phyloP scores from a whole-genome alignment of 805 yeast genomes.

The Saturnispora serradocipensis region DNA sequence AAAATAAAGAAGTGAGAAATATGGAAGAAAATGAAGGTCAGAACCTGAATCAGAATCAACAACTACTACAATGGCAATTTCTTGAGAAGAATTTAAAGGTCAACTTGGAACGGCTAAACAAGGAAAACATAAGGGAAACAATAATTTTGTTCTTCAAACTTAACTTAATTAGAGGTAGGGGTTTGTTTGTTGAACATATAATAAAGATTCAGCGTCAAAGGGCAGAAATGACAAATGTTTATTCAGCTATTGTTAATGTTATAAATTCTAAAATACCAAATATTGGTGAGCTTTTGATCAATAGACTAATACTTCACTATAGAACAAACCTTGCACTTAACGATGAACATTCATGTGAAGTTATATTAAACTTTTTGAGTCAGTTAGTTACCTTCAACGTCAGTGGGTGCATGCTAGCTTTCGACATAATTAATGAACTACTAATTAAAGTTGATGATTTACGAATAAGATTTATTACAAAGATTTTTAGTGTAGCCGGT shows the following conservation, averaged over 20 bases:
- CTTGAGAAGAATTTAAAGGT: slow-evolving; percentile 40
- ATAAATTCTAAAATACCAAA: slow-evolving; percentile 62
- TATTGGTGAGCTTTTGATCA: slow-evolving; percentile 48
- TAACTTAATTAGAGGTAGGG: slow-evolving; percentile 55
- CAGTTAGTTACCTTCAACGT: slow-evolving; percentile 58
- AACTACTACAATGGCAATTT: slow-evolving; percentile 48
- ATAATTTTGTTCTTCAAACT: slow-evolving; percentile 42
- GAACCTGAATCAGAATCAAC: slow-evolving; percentile 26
- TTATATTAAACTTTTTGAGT: slow-evolving; percentile 43
- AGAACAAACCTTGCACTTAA: slow-evolving; percentile 41
- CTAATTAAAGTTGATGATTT: slow-evolving; percentile 39
- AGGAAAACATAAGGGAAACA: slow-evolving; percentile 38
- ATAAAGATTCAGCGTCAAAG: slow-evolving; percentile 45
- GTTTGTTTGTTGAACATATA: slow-evolving; percentile 47
- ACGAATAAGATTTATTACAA: slow-evolving; percentile 46
- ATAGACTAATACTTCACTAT: slow-evolving; percentile 51
- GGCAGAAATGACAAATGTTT: slow-evolving; percentile 33
- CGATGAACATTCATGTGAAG: slow-evolving; percentile 35
- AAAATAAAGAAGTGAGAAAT: slow-evolving; percentile 16
- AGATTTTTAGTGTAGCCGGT: slow-evolving; percentile 46
- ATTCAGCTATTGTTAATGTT: slow-evolving; percentile 49
- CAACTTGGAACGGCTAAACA: slow-evolving; percentile 37
- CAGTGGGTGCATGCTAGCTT: slow-evolving; percentile 40
- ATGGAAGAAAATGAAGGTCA: slow-evolving; percentile 23
- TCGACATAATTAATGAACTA: slow-evolving; percentile 45